These are phyloP conservation scores for Arthrocladium fulminans DNA, from an alignment of 2,329 filamentous ascomycete species.

Conservation along the genomic window DNA sequence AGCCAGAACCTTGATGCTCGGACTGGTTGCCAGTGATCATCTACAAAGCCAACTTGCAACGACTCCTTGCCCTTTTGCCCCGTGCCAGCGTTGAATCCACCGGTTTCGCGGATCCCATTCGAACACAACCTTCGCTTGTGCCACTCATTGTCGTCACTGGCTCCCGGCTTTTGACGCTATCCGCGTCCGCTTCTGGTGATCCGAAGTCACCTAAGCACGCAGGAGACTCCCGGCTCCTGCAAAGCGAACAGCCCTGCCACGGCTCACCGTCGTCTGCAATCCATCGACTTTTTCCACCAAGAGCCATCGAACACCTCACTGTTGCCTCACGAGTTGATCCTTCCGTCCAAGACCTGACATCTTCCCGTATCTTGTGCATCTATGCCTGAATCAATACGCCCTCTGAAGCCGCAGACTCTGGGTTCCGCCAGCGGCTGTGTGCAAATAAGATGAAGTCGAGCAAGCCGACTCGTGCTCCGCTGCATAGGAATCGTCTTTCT, in stretches of 20 bases:
- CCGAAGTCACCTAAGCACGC: neutral
- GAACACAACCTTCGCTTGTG: slow-evolving; percentile 3
- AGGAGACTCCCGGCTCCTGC: neutral
- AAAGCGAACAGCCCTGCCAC: neutral
- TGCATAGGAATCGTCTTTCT: slow-evolving; percentile 6
- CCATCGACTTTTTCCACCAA: neutral
- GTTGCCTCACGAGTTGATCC: neutral
- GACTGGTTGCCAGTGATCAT: neutral
- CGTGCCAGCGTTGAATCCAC: neutral
- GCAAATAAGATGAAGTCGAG: slow-evolving; percentile 18
- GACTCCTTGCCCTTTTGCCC: neutral
- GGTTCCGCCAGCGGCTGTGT: slow-evolving; percentile 14
- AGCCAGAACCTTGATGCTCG: neutral
- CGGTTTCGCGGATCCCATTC: neutral
- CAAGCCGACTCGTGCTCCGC: slow-evolving; percentile 13
- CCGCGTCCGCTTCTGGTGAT: neutral
- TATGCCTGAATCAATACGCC: slow-evolving; percentile 5
- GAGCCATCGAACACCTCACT: neutral
- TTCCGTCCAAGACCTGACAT: neutral
- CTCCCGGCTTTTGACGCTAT: neutral
- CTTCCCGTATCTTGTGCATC: neutral
- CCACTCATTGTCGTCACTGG: slow-evolving; percentile 2
- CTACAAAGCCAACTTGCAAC: neutral
- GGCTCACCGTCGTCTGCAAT: neutral
- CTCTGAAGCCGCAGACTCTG: slow-evolving; percentile 17